These are phyloP conservation scores for Globisporangium perplexum DNA, from an alignment of 352 stramenopile species.

Conservation along the genomic window DNA sequence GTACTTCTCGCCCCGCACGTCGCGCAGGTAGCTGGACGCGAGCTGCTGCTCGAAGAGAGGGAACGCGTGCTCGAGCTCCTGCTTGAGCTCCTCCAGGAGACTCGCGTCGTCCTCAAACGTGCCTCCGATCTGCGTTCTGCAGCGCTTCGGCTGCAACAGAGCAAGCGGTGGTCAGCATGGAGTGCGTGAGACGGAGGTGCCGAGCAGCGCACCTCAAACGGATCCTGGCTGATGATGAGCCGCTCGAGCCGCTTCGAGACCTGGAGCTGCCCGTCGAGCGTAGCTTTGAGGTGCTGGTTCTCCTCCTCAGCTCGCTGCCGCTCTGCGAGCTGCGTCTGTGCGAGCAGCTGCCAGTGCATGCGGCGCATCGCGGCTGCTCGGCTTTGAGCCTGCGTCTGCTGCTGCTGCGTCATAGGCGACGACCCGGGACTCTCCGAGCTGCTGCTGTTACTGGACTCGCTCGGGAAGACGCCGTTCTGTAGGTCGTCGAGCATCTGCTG, in stretches of 20 bases:
- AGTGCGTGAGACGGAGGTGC: neutral
- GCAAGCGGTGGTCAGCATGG: neutral
- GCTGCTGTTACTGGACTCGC: neutral
- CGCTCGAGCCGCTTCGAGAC: conserved; percentile 26
- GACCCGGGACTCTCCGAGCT: neutral
- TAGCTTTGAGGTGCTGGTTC: conserved; percentile 21
- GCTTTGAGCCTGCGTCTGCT: neutral
- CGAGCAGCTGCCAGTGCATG: conserved; percentile 22
- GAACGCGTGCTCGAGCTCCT: conserved; percentile 15
- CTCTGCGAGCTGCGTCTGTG: conserved; percentile 20
- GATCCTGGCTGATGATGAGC: conserved; percentile 15
- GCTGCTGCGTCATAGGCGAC: neutral
- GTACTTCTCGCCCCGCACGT: conserved; percentile 4
- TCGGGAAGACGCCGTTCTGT: neutral
- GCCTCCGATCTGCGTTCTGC: conserved; percentile 7
- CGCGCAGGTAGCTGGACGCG: conserved; percentile 2
- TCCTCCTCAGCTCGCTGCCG: conserved; percentile 20
- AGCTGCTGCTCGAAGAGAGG: conserved; percentile 17
- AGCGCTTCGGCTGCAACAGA: conserved; percentile 15
- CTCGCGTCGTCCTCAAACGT: conserved; percentile 15
- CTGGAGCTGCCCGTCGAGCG: conserved; percentile 28
- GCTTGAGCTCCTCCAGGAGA: conserved; percentile 23
- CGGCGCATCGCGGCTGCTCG: neutral
- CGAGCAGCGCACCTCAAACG: conserved; percentile 8
- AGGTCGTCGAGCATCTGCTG: conserved; percentile 3